Base-by-base conservation (phyloP, 805 yeast species). In the Sugiyamaella americana region DNA sequence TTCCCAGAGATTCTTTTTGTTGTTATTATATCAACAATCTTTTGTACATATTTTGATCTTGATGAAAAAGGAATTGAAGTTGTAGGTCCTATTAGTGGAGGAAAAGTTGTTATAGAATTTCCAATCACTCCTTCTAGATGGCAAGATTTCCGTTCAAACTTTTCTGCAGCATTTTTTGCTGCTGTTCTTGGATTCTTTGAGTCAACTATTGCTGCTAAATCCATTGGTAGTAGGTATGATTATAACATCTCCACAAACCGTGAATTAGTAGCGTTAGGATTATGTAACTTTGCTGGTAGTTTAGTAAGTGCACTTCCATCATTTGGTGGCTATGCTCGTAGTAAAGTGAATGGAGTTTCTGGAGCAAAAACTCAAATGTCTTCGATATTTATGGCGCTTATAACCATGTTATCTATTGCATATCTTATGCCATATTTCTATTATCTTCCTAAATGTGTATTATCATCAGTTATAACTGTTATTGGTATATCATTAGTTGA, bases 271-370 rank as follows among this genome's bases (percentile, higher is more conserved):
- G 97, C 97, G 0, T 69, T 91, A 24, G 98, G 98, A 1, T 65
- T 76, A 11, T 78, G 84, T 46, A 91, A 89, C 55, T 50, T 87
- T 1, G 65, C 74, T 0, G 80, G 81, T 0, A 75, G 87, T 2
- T 47, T 69, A 26, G 65, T 75, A 46, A 68, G 75, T 26, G 84
- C 88, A 0, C 68, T 91, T 13, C 97, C 98, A 0, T 79, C 95
- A 0, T 89, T 89, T 71, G 98, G 98, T 6, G 98, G 98, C 0
- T 91, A 89, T 60, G 98, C 96, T 1, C 75, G 98, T 58, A 84
- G 95, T 16, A 88, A 85, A 58, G 81, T 91, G 49, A 91, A 91
- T 66, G 84, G 89, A 1, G 69, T 87, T 43, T 79, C 88, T 11
- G 96, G 96, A 3, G 98, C 94, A 0, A 78, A 78, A 53, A 85